Evolutionary conservation across 129 eudicot species (phyloP).

Genomic region (Calendula officinalis): DNA sequence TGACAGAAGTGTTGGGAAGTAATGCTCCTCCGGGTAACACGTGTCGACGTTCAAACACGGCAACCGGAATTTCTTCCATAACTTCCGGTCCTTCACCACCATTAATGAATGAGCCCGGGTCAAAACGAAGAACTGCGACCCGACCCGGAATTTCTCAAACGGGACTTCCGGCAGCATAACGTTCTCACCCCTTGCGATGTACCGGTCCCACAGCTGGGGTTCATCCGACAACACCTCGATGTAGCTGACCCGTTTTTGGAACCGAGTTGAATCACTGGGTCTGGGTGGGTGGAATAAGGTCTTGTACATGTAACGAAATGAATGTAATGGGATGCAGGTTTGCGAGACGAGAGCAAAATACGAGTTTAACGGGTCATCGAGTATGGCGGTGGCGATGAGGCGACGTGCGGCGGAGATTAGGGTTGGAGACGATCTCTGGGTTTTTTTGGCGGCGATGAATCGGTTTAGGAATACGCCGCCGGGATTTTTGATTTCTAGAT

Average conservation of each 20-base stretch:
- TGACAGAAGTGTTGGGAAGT: slow-evolving; percentile 74
- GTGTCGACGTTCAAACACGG: slow-evolving; percentile 58
- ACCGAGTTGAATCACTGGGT: not conserved
- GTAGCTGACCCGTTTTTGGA: slow-evolving; percentile 31
- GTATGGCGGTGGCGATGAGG: slow-evolving; percentile 58
- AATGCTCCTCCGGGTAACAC: slow-evolving; percentile 88
- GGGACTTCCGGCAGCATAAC: slow-evolving; percentile 65
- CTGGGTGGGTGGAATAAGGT: slow-evolving; percentile 19
- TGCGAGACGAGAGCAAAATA: slow-evolving; percentile 63
- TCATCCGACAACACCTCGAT: slow-evolving; percentile 50
- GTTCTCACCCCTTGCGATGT: slow-evolving; percentile 47
- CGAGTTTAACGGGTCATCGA: slow-evolving; percentile 51
- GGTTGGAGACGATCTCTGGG: slow-evolving; percentile 50
- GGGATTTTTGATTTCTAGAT: slow-evolving; percentile 31
- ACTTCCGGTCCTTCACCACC: slow-evolving; percentile 45
- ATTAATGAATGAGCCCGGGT: slow-evolving; percentile 44
- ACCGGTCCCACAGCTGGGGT: slow-evolving; percentile 51
- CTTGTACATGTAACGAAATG: slow-evolving; percentile 42
- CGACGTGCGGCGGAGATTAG: slow-evolving; percentile 68
- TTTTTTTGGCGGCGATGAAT: slow-evolving; percentile 41
- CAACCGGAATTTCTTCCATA: slow-evolving; percentile 65
- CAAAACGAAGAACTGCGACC: slow-evolving; percentile 65
- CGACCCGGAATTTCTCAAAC: slow-evolving; percentile 49
- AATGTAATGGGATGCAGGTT: slow-evolving; percentile 58
- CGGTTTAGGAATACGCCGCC: slow-evolving; percentile 50